phyloP scores from a whole-genome alignment of 2,329 filamentous ascomycete species.

The Beauveria pseudobassiana region DNA sequence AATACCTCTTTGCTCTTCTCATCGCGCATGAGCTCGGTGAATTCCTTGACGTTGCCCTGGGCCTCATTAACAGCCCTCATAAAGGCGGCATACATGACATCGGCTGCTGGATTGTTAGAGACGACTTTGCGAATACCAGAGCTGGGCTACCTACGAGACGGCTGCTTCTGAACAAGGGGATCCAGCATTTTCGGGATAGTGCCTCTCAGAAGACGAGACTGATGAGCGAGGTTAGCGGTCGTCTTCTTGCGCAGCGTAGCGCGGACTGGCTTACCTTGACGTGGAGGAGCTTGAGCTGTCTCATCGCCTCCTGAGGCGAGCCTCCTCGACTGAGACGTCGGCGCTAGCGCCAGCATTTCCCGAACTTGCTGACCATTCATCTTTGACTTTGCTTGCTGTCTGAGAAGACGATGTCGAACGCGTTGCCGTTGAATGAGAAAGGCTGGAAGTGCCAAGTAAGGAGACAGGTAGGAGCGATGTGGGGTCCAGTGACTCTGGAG shows the following conservation, averaged over 20 bases:
- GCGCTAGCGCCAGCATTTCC: slow-evolving; percentile 14
- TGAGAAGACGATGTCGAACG: not conserved
- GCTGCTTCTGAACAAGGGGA: slow-evolving; percentile 41
- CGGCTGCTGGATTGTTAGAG: slow-evolving; percentile 31
- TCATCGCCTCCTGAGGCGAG: slow-evolving; percentile 42
- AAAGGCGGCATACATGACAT: slow-evolving; percentile 40
- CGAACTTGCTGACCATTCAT: slow-evolving; percentile 16
- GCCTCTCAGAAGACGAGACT: slow-evolving; percentile 29
- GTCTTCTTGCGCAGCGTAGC: slow-evolving; percentile 14
- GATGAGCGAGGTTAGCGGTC: not conserved
- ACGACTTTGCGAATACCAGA: not conserved
- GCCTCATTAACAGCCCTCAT: slow-evolving; percentile 39
- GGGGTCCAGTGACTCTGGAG: not conserved
- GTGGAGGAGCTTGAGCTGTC: slow-evolving; percentile 46
- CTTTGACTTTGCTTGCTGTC: not conserved
- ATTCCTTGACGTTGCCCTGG: slow-evolving; percentile 43
- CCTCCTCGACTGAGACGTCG: slow-evolving; percentile 29
- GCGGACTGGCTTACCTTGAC: slow-evolving; percentile 35
- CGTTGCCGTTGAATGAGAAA: not conserved
- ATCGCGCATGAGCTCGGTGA: slow-evolving; percentile 38
- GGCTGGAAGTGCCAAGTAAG: not conserved
- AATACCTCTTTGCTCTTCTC: slow-evolving; percentile 43
- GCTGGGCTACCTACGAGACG: slow-evolving; percentile 38
- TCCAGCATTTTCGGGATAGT: slow-evolving; percentile 34
- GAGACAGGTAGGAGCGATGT: not conserved